phyloP scores from a whole-genome alignment of 805 yeast species.

The Saccharomycopsis sp. region DNA sequence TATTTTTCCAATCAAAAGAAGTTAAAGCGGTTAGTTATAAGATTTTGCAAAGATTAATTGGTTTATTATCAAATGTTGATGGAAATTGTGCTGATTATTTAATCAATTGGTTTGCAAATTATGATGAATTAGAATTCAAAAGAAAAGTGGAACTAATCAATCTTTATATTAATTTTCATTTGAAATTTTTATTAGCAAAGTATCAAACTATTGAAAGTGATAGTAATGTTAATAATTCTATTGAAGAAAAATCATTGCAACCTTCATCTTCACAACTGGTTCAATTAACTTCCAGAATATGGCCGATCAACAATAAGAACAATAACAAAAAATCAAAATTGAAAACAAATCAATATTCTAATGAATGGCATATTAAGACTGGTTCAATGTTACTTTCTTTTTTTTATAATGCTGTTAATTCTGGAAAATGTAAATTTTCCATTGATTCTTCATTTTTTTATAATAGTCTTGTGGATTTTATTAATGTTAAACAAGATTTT shows the following conservation, averaged over 20 bases:
- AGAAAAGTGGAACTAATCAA: slow-evolving; percentile 58
- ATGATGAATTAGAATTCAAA: slow-evolving; percentile 33
- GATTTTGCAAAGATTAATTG: slow-evolving; percentile 56
- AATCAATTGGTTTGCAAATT: slow-evolving; percentile 45
- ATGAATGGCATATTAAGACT: slow-evolving; percentile 72
- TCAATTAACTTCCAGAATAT: slow-evolving; percentile 11
- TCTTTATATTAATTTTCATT: slow-evolving; percentile 67
- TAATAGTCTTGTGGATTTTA: slow-evolving; percentile 72
- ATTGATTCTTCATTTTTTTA: slow-evolving; percentile 45
- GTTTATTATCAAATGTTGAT: slow-evolving; percentile 48
- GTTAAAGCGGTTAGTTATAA: slow-evolving; percentile 54
- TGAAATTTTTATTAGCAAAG: slow-evolving; percentile 27
- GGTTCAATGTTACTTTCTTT: slow-evolving; percentile 51
- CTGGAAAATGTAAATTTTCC: slow-evolving; percentile 23
- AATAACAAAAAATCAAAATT: slow-evolving; percentile 23
- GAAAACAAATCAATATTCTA: slow-evolving; percentile 50
- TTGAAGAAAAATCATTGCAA: background rate
- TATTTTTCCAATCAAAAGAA: slow-evolving; percentile 34
- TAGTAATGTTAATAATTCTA: background rate
- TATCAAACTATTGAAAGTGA: background rate
- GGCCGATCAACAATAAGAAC: too few relatives aligned
- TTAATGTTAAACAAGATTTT: slow-evolving; percentile 69
- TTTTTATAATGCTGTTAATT: slow-evolving; percentile 42
- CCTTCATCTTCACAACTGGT: background rate
- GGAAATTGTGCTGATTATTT: slow-evolving; percentile 31